Evolutionary conservation across 805 yeast species (phyloP).

Genomic region (Myxozyma melibiosi): DNA sequence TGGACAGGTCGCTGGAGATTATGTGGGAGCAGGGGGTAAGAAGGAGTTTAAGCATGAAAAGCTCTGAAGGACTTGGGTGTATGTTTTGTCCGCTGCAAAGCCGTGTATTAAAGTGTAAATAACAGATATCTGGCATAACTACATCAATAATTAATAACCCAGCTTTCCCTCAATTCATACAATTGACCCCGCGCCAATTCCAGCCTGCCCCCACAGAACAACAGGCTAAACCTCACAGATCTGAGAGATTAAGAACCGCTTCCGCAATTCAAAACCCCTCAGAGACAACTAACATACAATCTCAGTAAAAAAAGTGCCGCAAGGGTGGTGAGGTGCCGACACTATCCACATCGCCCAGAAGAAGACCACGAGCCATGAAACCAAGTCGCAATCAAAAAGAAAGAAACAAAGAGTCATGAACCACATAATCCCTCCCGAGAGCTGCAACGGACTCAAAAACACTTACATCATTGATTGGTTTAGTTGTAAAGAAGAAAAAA

Average conservation of each 20-base stretch:
- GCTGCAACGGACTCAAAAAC: constrained; percentile 32
- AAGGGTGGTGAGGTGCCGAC: constrained; percentile 36
- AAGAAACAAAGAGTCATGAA: neutral
- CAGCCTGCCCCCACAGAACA: neutral
- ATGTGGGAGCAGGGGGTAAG: constrained; percentile 89
- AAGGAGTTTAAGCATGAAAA: constrained; percentile 67
- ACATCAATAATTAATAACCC: too few species aligned
- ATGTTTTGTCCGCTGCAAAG: neutral
- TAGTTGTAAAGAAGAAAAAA: constrained; percentile 33
- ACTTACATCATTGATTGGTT: constrained; percentile 37
- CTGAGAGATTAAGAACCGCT: too few species aligned
- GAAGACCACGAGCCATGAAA: neutral
- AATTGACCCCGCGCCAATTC: too few species aligned
- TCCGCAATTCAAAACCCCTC: neutral
- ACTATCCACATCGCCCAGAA: constrained; percentile 38
- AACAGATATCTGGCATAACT: too few species aligned
- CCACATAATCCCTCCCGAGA: constrained; percentile 27
- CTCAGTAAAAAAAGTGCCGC: constrained; percentile 32
- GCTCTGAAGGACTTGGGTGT: constrained; percentile 11
- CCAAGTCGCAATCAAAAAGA: neutral
- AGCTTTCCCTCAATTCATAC: too few species aligned
- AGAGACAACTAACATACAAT: constrained; percentile 18
- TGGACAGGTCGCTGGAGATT: constrained; percentile 92
- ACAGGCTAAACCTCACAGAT: neutral
- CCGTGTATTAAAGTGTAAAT: too few species aligned